These are phyloP conservation scores for Candida railenensis DNA, from an alignment of 805 yeast species.

Conservation along the genomic window DNA sequence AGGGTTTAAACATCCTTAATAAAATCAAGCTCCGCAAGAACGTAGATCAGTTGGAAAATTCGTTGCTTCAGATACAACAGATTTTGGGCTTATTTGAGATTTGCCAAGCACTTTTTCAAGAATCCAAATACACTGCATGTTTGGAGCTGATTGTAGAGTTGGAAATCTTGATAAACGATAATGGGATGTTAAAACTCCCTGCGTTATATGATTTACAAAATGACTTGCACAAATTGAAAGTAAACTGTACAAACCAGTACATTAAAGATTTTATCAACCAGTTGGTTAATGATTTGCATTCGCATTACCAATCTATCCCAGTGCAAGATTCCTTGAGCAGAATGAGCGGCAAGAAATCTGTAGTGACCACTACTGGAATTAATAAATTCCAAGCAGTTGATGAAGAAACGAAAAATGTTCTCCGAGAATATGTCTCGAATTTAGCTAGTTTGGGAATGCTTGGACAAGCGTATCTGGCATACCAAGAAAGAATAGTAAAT, in stretches of 20 bases:
- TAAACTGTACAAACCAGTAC: slow-evolving; percentile 70
- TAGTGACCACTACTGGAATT: slow-evolving; percentile 16
- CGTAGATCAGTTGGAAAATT: slow-evolving; percentile 61
- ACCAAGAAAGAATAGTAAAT: slow-evolving; percentile 64
- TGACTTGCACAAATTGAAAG: slow-evolving; percentile 52
- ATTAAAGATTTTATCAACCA: slow-evolving; percentile 54
- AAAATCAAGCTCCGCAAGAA: slow-evolving; percentile 54
- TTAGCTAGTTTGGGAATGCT: slow-evolving; percentile 63
- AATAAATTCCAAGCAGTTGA: slow-evolving; percentile 39
- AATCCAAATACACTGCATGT: slow-evolving; percentile 51
- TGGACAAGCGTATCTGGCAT: slow-evolving; percentile 57
- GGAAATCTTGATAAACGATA: slow-evolving; percentile 59
- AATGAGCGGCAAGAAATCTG: slow-evolving; percentile 29
- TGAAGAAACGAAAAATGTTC: slow-evolving; percentile 36
- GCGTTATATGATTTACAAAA: slow-evolving; percentile 53
- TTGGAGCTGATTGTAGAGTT: slow-evolving; percentile 56
- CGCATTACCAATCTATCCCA: slow-evolving; percentile 52
- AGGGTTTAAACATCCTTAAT: slow-evolving; percentile 51
- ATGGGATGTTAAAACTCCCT: slow-evolving; percentile 39
- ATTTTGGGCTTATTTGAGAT: slow-evolving; percentile 22
- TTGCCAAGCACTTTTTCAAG: slow-evolving; percentile 41
- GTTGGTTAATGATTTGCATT: slow-evolving; percentile 60
- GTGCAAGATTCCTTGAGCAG: slow-evolving; percentile 50
- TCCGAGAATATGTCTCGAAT: slow-evolving; percentile 52
- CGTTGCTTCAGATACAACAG: slow-evolving; percentile 52